phyloP scores from a whole-genome alignment of 441 rosid genomes.

The Jatropha podagrica region DNA sequence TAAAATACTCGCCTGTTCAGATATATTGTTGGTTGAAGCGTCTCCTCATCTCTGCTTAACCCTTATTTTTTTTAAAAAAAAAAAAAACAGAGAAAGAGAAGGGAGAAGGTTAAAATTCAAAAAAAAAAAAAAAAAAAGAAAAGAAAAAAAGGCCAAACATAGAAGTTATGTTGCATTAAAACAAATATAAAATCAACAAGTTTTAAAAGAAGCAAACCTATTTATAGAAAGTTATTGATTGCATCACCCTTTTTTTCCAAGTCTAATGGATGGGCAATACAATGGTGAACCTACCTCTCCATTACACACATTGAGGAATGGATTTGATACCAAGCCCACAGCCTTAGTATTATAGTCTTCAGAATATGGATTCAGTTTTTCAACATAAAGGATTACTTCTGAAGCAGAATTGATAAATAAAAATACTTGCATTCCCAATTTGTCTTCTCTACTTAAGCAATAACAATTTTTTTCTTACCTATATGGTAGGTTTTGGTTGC shows the following conservation, averaged over 20 bases:
- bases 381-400: background rate
- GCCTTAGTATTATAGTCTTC: background rate
- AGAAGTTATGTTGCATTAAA: background rate
- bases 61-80: slow-evolving; percentile 40
- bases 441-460: background rate
- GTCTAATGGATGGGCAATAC: background rate
- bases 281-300: background rate
- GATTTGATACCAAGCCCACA: background rate
- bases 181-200: background rate
- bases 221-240: background rate
- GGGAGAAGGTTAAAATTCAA: slow-evolving; percentile 12
- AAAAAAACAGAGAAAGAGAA: no score
- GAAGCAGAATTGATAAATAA: slow-evolving; percentile 1
- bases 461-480: slow-evolving; percentile 41
- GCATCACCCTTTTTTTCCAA: background rate
- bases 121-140: background rate
- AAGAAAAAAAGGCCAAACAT: background rate
- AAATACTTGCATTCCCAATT: background rate
- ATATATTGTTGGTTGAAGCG: slow-evolving; percentile 76
- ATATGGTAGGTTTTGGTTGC: slow-evolving; percentile 81
- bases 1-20: slow-evolving; percentile 69
- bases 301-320: background rate
- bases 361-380: background rate
- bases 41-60: slow-evolving; percentile 77
- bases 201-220: background rate